phyloP scores from a whole-genome alignment of 257 asterid genomes.

The Lithospermum erythrorhizon region DNA sequence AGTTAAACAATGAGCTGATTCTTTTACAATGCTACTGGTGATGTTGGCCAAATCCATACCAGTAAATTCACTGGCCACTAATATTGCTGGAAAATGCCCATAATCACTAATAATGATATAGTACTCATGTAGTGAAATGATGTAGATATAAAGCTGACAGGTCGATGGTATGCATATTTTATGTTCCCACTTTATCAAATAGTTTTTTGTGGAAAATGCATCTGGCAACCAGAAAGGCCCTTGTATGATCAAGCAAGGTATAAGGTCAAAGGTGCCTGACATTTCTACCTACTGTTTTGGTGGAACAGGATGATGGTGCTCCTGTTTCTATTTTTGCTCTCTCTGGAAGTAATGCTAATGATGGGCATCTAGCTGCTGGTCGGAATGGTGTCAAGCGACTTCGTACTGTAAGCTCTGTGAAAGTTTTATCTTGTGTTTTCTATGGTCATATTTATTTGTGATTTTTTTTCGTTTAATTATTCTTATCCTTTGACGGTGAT shows the following conservation, averaged over 20 bases:
- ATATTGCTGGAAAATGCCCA: neutral
- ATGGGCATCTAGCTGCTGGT: conserved; percentile 92
- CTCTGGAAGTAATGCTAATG: conserved; percentile 72
- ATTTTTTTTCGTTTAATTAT: too few species aligned
- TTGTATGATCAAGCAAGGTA: neutral
- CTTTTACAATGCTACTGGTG: neutral
- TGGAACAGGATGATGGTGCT: conserved; percentile 81
- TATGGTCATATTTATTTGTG: too few species aligned
- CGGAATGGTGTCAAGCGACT: conserved; percentile 98
- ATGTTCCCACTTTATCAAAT: neutral
- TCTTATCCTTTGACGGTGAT: too few species aligned
- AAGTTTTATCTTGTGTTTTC: neutral
- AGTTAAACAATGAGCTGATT: too few species aligned
- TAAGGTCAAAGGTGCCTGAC: neutral
- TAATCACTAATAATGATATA: too few species aligned
- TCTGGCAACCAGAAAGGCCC: neutral
- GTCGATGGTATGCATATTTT: neutral
- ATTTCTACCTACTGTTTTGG: conserved; percentile 2
- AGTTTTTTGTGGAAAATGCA: neutral
- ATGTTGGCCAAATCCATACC: neutral
- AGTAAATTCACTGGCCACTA: neutral
- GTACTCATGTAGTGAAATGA: neutral
- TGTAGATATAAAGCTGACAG: neutral
- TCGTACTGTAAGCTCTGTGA: conserved; percentile 66
- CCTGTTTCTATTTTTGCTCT: conserved; percentile 93